Evolutionary conservation across 1,139 yeast species (phyloP).

Genomic region (Suhomyces choctaworum): DNA sequence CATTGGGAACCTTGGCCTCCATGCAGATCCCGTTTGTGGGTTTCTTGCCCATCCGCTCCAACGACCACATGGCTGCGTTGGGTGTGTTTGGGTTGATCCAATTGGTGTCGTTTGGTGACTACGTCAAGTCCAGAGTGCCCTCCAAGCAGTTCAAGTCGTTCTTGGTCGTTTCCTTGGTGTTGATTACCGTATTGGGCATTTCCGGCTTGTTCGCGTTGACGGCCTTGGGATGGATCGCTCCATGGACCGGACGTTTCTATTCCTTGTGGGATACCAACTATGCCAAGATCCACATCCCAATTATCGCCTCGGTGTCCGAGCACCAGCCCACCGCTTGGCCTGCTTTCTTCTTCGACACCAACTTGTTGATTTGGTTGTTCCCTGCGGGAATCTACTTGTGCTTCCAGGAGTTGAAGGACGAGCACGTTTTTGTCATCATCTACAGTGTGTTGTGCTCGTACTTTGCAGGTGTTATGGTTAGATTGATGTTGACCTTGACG

Average conservation of each 20-base stretch:
- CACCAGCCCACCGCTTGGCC: slow-evolving; percentile 99
- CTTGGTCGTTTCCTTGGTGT: slow-evolving; percentile 57
- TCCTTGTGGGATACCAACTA: slow-evolving; percentile 97
- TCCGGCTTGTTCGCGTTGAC: slow-evolving; percentile 77
- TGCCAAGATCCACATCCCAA: slow-evolving; percentile 97
- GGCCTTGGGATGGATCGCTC: slow-evolving; percentile 91
- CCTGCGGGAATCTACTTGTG: slow-evolving; percentile 94
- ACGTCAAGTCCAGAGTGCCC: slow-evolving; percentile 72
- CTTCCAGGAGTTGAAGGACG: slow-evolving; percentile 86
- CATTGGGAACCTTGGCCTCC: slow-evolving; percentile 92
- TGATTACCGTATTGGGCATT: slow-evolving; percentile 62
- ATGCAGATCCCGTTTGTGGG: slow-evolving; percentile 99
- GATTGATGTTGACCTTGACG: slow-evolving; percentile 94
- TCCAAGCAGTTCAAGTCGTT: slow-evolving; percentile 74
- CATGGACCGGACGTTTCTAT: slow-evolving; percentile 99
- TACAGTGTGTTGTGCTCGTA: slow-evolving; percentile 91
- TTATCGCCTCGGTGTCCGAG: slow-evolving; percentile 97
- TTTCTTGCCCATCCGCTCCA: slow-evolving; percentile 91
- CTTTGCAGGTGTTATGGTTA: slow-evolving; percentile 99
- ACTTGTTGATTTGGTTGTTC: slow-evolving; percentile 93
- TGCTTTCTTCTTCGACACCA: slow-evolving; percentile 91
- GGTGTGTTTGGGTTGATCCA: slow-evolving; percentile 97
- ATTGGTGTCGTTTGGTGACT: slow-evolving; percentile 83
- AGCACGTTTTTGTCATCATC: slow-evolving; percentile 88
- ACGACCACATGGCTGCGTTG: slow-evolving; percentile 97